A percentile compares a stretch with the other conserved stretches of the same genome.
These are phyloP conservation scores for Metarhizium robertsii DNA, from an alignment of 2,329 filamentous ascomycete species.

Conservation along the genomic window DNA sequence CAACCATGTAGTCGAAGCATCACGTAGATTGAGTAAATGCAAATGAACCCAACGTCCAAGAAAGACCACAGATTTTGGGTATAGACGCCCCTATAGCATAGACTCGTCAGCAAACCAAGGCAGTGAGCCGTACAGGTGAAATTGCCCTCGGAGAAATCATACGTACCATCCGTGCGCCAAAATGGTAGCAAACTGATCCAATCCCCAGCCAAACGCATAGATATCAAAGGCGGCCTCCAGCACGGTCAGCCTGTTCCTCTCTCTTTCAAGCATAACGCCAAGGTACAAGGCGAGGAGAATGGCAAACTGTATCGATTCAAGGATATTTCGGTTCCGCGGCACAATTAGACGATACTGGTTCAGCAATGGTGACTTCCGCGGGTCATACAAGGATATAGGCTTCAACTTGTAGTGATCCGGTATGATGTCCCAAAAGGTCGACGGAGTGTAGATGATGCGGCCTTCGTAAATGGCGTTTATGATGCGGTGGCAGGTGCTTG, in stretches of 20 bases:
- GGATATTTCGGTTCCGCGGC: conserved; percentile 64
- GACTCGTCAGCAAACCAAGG: background rate
- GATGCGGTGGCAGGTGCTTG: conserved; percentile 71
- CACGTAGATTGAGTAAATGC: conserved; percentile 62
- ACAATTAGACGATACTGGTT: conserved; percentile 84
- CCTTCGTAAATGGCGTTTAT: conserved; percentile 77
- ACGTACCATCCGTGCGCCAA: conserved; percentile 59
- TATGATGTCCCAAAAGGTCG: conserved; percentile 72
- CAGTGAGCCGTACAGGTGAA: background rate
- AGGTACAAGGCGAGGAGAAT: conserved; percentile 61
- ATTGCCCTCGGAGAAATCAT: background rate
- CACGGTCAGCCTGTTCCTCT: conserved; percentile 43
- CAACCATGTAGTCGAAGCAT: conserved; percentile 58
- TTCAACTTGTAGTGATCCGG: conserved; percentile 81
- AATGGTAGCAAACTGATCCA: conserved; percentile 70
- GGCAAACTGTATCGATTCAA: conserved; percentile 68
- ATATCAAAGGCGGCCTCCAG: conserved; percentile 61
- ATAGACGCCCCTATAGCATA: conserved; percentile 56
- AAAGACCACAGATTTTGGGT: conserved; percentile 87
- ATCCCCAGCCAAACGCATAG: conserved; percentile 68
- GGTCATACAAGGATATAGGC: conserved; percentile 73
- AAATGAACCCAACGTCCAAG: conserved; percentile 68
- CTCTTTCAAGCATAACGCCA: conserved; percentile 60
- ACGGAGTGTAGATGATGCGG: conserved; percentile 72
- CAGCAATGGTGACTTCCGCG: conserved; percentile 61